Conservation (phyloP, 768 basidiomycete genomes). For the Russula compacta region DNA sequence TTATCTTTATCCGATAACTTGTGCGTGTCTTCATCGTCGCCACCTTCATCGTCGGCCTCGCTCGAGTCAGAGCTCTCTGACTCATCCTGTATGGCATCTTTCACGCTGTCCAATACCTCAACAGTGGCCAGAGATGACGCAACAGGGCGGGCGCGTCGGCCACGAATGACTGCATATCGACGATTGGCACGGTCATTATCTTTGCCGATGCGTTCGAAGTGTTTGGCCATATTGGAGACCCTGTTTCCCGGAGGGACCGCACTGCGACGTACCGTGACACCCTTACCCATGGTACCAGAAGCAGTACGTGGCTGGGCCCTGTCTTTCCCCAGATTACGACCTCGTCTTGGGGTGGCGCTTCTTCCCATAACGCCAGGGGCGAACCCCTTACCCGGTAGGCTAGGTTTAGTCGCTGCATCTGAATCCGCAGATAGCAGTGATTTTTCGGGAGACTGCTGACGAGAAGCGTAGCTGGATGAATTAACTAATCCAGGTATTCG, state of each 20-base stretch:
- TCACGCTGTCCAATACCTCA: slow-evolving; percentile 79
- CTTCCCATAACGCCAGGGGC: slow-evolving; percentile 26
- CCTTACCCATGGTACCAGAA: slow-evolving; percentile 36
- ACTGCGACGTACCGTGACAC: slow-evolving; percentile 44
- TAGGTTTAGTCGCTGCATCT: slow-evolving; percentile 19
- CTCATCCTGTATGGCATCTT: slow-evolving; percentile 83
- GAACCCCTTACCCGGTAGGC: slow-evolving; percentile 33
- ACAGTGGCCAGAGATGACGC: slow-evolving; percentile 82
- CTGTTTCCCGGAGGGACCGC: slow-evolving; percentile 46
- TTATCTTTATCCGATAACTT: slow-evolving; percentile 26
- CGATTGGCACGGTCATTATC: slow-evolving; percentile 69
- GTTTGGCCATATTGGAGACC: slow-evolving; percentile 82
- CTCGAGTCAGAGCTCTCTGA: slow-evolving; percentile 62
- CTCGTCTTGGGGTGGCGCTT: slow-evolving; percentile 30
- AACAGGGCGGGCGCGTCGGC: slow-evolving; percentile 82
- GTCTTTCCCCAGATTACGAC: slow-evolving; percentile 31
- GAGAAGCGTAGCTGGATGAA: slow-evolving; percentile 46
- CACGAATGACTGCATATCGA: slow-evolving; percentile 79
- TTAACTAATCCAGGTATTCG: slow-evolving; percentile 49
- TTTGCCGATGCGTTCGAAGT: slow-evolving; percentile 77
- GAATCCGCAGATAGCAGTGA: slow-evolving; percentile 27
- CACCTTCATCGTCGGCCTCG: slow-evolving; percentile 62
- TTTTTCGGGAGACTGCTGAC: slow-evolving; percentile 70
- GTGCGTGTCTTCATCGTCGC: slow-evolving; percentile 43
- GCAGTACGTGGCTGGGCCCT: slow-evolving; percentile 35